Base-by-base conservation (phyloP, 23 red algal species). In the Pyropia yezoensis region DNA sequence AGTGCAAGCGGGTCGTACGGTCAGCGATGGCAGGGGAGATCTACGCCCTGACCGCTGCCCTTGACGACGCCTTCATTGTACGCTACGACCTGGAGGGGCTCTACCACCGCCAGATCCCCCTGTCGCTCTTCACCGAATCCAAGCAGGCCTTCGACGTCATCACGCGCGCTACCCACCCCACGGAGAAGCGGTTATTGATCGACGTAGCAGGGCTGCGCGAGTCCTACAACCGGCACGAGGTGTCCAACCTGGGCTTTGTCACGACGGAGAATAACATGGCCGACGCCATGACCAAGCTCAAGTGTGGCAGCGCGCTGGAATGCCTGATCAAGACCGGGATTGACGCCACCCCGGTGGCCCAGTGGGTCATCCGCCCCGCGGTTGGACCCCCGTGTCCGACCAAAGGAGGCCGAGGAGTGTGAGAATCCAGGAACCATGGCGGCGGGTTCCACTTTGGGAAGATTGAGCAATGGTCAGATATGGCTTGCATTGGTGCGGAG, bases 101-200 rank as follows among this genome's bases (percentile, higher is more conserved):
- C 9, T 64, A 62, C 50, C 27, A 57, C 20, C 55, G 30, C 24
- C 22, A 30, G 17, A 18, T 75, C 25, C 71, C 71, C 18, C 21
- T 75, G 27, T 3, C 52, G 25, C 53, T 62, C 17, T 59, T 60
- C 9, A 64, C 54, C 33, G 71, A 75, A n/a, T n/a, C n/a, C n/a
- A n/a, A n/a, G n/a, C n/a, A n/a, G n/a, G n/a, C n/a, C n/a, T n/a
- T n/a, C n/a, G n/a, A n/a, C n/a, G n/a, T n/a, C n/a, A n/a, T n/a
- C n/a, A n/a, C n/a, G n/a, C n/a, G n/a, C n/a, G n/a, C 53, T 75
- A 75, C 60, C 8, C 21, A 27, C 18, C 60, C 14, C 7, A 75
- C 54, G 28, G 71, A 59, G 9, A 75, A 75, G 51, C 8, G 55
- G 26, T 50, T 75, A 19, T 57, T 75, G 21, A 75, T 75, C 53